phyloP scores from a whole-genome alignment of 148 eudicot genomes.

The Diospyros kaki region DNA sequence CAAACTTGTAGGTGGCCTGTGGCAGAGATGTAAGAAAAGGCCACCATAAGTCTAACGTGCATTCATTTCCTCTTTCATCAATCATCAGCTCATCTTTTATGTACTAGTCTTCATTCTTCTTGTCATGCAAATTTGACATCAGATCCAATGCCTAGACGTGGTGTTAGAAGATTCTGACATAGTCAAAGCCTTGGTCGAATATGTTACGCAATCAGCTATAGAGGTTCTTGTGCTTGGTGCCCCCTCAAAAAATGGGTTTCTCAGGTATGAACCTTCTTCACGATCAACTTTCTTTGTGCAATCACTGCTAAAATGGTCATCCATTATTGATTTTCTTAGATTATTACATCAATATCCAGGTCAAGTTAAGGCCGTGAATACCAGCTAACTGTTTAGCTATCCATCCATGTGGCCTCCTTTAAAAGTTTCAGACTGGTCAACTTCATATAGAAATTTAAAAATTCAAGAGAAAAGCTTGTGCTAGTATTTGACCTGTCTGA shows the following conservation, averaged over 20 bases:
- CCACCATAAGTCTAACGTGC: too few species aligned
- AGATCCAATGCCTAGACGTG: slow-evolving; percentile 68
- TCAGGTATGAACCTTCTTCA: slow-evolving; percentile 37
- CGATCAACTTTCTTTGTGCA: too few species aligned
- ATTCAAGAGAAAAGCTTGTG: too few species aligned
- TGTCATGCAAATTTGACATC: slow-evolving; percentile 6
- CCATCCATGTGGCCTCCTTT: background rate
- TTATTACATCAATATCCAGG: background rate
- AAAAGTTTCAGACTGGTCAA: too few species aligned
- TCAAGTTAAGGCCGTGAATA: background rate
- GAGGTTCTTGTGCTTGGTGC: slow-evolving; percentile 72
- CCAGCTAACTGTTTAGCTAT: background rate
- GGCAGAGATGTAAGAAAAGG: too few species aligned
- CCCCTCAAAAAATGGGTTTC: slow-evolving; percentile 47
- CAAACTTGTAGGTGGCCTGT: too few species aligned
- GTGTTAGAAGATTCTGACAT: slow-evolving; percentile 75
- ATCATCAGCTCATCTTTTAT: too few species aligned
- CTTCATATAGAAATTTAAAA: too few species aligned
- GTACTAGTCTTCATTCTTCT: background rate
- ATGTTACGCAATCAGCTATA: slow-evolving; percentile 50
- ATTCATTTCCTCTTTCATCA: too few species aligned
- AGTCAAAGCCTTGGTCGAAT: slow-evolving; percentile 56
- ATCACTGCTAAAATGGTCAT: background rate
- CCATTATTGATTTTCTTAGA: background rate
- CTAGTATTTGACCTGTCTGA: too few species aligned